phyloP scores from a whole-genome alignment of 2,329 filamentous ascomycete genomes.

The Penicillium polonicum region DNA sequence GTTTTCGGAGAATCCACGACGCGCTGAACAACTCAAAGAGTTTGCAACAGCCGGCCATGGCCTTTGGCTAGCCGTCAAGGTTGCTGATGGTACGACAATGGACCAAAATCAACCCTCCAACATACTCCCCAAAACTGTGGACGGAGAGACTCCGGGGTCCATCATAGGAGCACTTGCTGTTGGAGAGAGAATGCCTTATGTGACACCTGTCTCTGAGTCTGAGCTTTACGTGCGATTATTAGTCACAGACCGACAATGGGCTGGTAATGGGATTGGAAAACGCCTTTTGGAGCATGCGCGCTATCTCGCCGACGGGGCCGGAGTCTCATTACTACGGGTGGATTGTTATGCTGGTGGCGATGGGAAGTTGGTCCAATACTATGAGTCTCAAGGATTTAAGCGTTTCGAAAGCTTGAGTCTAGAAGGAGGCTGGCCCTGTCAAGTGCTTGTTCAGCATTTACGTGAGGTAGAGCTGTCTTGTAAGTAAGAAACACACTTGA shows the following conservation, averaged over 20 bases:
- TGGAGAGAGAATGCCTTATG: slow-evolving; percentile 17
- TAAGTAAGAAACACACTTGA: too few species aligned
- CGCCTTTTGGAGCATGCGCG: slow-evolving; percentile 18
- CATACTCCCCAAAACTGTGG: background rate
- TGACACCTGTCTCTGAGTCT: slow-evolving; percentile 12
- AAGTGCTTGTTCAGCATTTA: slow-evolving; percentile 15
- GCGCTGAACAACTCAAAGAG: slow-evolving; percentile 14
- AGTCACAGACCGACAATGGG: slow-evolving; percentile 13
- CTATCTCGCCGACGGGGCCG: slow-evolving; percentile 7
- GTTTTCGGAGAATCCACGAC: slow-evolving; percentile 15
- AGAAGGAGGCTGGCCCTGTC: slow-evolving; percentile 8
- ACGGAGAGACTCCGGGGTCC: background rate
- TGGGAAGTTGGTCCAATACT: slow-evolving; percentile 15
- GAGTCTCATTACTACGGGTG: slow-evolving; percentile 14
- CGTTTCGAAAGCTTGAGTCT: background rate
- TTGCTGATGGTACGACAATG: too few species aligned
- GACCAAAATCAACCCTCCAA: too few species aligned
- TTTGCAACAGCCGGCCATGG: slow-evolving; percentile 15
- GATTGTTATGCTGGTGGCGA: slow-evolving; percentile 19
- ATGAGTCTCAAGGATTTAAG: slow-evolving; percentile 19
- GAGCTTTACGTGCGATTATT: slow-evolving; percentile 17
- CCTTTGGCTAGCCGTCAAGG: slow-evolving; percentile 10
- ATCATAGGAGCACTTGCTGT: slow-evolving; percentile 16
- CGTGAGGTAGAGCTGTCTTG: background rate
- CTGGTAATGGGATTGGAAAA: slow-evolving; percentile 10